Evolutionary conservation across 768 basidiomycete genomes (phyloP).

Genomic region (Pleurotus tuoliensis): DNA sequence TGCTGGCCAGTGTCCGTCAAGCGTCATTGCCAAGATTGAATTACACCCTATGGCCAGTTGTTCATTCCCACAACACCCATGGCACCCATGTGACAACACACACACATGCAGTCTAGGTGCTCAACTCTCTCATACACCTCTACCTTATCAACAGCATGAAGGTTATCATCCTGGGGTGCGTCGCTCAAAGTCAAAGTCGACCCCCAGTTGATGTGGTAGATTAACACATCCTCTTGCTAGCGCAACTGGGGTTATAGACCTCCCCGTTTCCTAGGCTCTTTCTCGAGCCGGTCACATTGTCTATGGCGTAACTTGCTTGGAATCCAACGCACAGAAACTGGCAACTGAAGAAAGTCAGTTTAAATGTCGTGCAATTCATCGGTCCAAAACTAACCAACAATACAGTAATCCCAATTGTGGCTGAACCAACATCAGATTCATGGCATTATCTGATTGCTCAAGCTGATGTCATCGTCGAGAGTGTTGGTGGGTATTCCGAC

Average conservation of each 20-base stretch:
- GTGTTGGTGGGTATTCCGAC: constrained; percentile 19
- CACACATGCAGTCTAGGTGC: too few relatives aligned
- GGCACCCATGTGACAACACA: too few relatives aligned
- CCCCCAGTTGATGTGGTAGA: background rate
- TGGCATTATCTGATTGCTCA: constrained; percentile 24
- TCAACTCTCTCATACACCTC: too few relatives aligned
- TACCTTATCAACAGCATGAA: constrained; percentile 14
- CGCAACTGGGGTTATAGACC: constrained; percentile 35
- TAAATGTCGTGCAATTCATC: background rate
- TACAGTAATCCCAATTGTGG: constrained; percentile 34
- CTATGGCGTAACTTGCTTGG: constrained; percentile 38
- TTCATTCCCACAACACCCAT: too few relatives aligned
- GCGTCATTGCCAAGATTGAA: too few relatives aligned
- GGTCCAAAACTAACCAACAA: background rate
- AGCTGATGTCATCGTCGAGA: constrained; percentile 31
- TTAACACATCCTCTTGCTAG: background rate
- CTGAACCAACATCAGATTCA: constrained; percentile 15
- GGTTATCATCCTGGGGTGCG: constrained; percentile 23
- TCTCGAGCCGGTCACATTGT: constrained; percentile 42
- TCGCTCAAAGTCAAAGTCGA: background rate
- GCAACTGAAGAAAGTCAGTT: constrained; percentile 35
- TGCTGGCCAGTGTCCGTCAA: too few relatives aligned
- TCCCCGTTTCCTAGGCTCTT: constrained; percentile 39
- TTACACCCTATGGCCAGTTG: too few relatives aligned
- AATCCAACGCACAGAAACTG: constrained; percentile 26